phyloP scores from a whole-genome alignment of 108 stramenopile species.

The Cyclotella sp. region DNA sequence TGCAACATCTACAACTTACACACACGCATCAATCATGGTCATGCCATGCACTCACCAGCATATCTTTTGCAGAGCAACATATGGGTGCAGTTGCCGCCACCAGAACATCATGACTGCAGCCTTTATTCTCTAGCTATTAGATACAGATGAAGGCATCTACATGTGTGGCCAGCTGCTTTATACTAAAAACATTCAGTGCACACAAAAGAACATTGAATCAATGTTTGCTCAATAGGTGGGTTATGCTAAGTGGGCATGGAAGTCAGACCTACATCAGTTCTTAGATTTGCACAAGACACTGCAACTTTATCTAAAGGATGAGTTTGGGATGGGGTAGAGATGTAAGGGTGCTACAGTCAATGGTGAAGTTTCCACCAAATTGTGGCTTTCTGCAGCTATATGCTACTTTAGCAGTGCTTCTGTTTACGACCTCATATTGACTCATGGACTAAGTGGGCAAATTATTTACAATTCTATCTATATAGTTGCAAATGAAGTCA shows the following conservation, averaged over 20 bases:
- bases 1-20: too few relatives aligned
- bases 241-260: too few relatives aligned
- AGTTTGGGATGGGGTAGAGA: not conserved
- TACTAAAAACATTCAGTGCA: constrained; percentile 10
- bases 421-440: constrained; percentile 14
- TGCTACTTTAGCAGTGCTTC: constrained; percentile 29
- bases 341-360: not conserved
- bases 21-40: too few relatives aligned
- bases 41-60: too few relatives aligned
- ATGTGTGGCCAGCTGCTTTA: not conserved
- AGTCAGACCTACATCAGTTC: not conserved
- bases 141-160: too few relatives aligned
- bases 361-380: not conserved
- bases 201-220: constrained; percentile 1
- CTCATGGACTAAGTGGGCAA: not conserved
- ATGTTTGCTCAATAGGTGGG: not conserved
- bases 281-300: not conserved
- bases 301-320: not conserved
- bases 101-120: too few relatives aligned
- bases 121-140: too few relatives aligned
- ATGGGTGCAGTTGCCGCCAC: too few relatives aligned
- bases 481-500: constrained; percentile 15
- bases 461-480: constrained; percentile 14
- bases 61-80: too few relatives aligned
- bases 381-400: constrained; percentile 20